Base-by-base conservation (phyloP, 2,329 filamentous ascomycete species). In the Aaosphaeria arxii region DNA sequence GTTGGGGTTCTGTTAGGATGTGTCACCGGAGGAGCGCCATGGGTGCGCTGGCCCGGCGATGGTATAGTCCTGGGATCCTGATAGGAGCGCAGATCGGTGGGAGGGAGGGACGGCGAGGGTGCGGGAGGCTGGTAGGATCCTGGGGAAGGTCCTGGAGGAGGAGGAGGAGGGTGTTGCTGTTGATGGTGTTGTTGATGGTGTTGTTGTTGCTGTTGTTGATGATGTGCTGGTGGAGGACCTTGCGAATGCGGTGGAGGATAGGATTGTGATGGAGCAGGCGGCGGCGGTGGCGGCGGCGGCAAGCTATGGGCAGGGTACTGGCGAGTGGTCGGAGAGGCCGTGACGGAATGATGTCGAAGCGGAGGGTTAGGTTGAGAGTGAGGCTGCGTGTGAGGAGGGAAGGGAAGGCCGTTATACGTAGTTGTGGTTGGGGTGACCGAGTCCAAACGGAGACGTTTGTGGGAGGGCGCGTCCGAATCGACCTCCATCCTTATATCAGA, bases 381-480 rank as follows among this genome's bases (percentile, higher is more conserved):
- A 56, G 59, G 64, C 50, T 57, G 63, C 35, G 59, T 63, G 49
- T 58, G 63, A 35, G 54, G 62, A 44, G 62, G 64, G 54, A 64
- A 64, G 52, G 57, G 65, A 49, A 61, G 61, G 50, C 54, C 61
- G 64, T 66, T 67, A 61, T 66, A 66, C 50, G 54, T 56, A 48
- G 62, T 9, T 11, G 11, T 24, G 7, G 24, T 9, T 30, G 7
- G 62, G 57, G 62, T 65, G 59, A 59, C 60, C 44, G 66, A 66
- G 54, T 67, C 66, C 64, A 70, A 62, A 66, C 67, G 67, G 51
- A 60, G 59, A 57, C 65, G 65, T 57, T 71, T 71, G 46, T 66
- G 61, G 59, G 57, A 57, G 54, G 63, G 63, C 64, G 64, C 63
- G 62, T 68, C 63, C 60, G 63, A 64, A 65, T 70, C 66, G 56